Base-by-base conservation (phyloP, 108 stramenopile species). In the Nannochloropsis salina region DNA sequence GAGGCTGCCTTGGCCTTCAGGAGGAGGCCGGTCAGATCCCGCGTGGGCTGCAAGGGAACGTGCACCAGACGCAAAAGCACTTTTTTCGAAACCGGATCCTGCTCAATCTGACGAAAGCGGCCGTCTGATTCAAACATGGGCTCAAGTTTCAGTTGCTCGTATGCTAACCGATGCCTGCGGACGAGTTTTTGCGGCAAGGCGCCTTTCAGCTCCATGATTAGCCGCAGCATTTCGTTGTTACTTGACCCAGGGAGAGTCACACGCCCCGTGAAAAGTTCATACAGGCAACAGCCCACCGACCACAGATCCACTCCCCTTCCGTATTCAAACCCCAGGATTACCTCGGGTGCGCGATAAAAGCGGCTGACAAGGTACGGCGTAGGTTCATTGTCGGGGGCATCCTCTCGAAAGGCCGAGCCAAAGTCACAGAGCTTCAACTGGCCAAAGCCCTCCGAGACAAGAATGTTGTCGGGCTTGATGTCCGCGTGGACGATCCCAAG, bases 271-370 rank as follows among this genome's bases (percentile, higher is more conserved):
- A 95, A 99, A 15, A 99, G 88, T 90, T 99, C 99, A 18, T 93
- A 97, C 20, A 97, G 91, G 9, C 96, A 96, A 9, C 93, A 94
- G 0, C 94, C 95, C 6, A 98, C 88, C 84, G 93, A 92, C 98
- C 98, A 99, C 11, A 98, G 83, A 88, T 99, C 61, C 43, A 41
- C 74, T 31, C 82, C 10, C 61, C 92, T 89, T 88, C 96, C 95
- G 84, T 97, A 96, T 74, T 93, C 86, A 43, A 98, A 85, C 12
- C 99, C 99, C 85, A 99, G 91, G 31, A 99, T 96, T n/a, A 99
- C 94, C 91, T 99, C 99, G 1, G 99, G 99, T 0, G 98, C 95
- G 43, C 99, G 94, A 87, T 99, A 99, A 86, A 96, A 99, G 40
- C 98, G 92, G n/a, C 94, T 95, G 9, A 99, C 98, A 4, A 99